A percentile compares a stretch with the other conserved stretches of the same genome.
Evolutionary conservation across 2,329 filamentous ascomycete genomes (phyloP).

Genomic region (Arthrocladium fulminans): DNA sequence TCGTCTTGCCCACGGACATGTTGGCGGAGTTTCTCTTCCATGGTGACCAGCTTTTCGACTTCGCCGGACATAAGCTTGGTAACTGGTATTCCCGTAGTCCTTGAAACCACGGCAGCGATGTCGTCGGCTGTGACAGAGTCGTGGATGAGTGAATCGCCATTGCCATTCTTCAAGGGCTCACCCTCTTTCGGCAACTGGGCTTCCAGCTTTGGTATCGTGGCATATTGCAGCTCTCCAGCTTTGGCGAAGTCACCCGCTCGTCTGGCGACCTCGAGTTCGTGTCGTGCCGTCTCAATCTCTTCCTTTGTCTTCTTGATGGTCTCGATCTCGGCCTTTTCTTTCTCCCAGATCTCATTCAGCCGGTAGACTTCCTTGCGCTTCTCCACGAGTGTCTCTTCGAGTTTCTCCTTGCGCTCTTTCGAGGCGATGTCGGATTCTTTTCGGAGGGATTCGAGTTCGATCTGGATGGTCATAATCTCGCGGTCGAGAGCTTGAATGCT

Average conservation of each 20-base stretch:
- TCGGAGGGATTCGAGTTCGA: constrained; percentile 85
- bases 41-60: constrained; percentile 86
- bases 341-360: constrained; percentile 79
- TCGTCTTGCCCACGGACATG: constrained; percentile 90
- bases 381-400: constrained; percentile 65
- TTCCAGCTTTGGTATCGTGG: constrained; percentile 74
- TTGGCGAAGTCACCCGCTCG: constrained; percentile 78
- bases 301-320: constrained; percentile 78
- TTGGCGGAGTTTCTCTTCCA: constrained; percentile 81
- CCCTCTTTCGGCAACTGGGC: constrained; percentile 69
- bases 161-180: constrained; percentile 28
- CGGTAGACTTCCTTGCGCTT: constrained; percentile 68
- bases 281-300: constrained; percentile 73
- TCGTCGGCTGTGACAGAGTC: constrained; percentile 94
- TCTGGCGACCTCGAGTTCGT: constrained; percentile 81
- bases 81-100: constrained; percentile 86
- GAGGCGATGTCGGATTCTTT: constrained; percentile 91
- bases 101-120: constrained; percentile 83
- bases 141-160: constrained; percentile 61
- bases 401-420: constrained; percentile 74
- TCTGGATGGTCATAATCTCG: constrained; percentile 94
- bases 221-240: constrained; percentile 85
- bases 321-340: constrained; percentile 77
- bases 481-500: constrained; percentile 87
- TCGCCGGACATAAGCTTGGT: constrained; percentile 88